Evolutionary conservation across 2,329 filamentous ascomycete species (phyloP).

Genomic region (Fusarium tanahbumbuense): DNA sequence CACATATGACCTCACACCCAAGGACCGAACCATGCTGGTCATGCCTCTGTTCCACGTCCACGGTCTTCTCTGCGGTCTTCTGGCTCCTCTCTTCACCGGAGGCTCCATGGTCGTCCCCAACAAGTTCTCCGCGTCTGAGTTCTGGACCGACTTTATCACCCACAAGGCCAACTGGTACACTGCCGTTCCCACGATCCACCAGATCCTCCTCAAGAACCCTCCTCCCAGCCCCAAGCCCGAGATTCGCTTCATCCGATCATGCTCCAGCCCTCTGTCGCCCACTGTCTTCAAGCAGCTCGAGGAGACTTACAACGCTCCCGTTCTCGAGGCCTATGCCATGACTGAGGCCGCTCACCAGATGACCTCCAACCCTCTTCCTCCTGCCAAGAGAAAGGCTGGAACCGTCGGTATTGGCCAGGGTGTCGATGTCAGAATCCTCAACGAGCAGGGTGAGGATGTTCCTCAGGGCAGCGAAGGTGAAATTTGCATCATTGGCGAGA

Average conservation of each 20-base stretch:
- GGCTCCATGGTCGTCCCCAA: conserved; percentile 83
- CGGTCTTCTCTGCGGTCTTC: conserved; percentile 84
- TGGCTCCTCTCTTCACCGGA: conserved; percentile 79
- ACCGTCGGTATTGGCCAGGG: conserved; percentile 87
- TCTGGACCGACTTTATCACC: conserved; percentile 81
- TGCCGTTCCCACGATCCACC: conserved; percentile 91
- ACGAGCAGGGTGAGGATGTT: conserved; percentile 75
- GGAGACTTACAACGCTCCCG: conserved; percentile 78
- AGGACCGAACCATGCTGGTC: conserved; percentile 84
- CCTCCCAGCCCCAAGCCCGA: conserved; percentile 73
- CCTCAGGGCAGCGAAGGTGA: conserved; percentile 78
- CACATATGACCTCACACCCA: conserved; percentile 77
- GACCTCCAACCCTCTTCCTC: conserved; percentile 80
- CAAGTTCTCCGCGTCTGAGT: conserved; percentile 84
- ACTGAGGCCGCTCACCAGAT: conserved; percentile 90
- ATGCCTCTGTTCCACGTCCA: conserved; percentile 95
- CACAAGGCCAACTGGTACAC: conserved; percentile 91
- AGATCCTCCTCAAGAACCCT: conserved; percentile 83
- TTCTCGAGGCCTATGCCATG: conserved; percentile 93
- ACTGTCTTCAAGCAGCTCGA: conserved; percentile 85
- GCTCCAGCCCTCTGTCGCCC: conserved; percentile 84
- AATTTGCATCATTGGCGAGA: conserved; percentile 84
- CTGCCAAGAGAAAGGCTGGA: conserved; percentile 79
- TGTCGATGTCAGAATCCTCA: conserved; percentile 82
- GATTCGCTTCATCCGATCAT: conserved; percentile 89